phyloP scores from a whole-genome alignment of 495 filamentous ascomycete species.

The Trichocladium uniseriatum region DNA sequence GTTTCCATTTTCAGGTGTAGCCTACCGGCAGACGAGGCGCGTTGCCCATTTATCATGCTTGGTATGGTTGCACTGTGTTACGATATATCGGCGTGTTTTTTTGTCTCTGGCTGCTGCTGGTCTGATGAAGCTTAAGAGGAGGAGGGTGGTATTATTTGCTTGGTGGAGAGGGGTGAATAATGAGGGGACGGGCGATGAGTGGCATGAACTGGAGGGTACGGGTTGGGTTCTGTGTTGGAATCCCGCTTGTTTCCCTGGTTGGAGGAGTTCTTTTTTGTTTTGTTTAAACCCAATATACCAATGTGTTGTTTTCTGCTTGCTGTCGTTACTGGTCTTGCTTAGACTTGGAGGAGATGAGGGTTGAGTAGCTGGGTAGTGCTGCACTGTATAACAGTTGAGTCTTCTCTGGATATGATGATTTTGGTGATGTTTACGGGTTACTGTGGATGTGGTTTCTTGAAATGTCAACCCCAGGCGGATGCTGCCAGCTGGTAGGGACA shows the following conservation, averaged over 20 bases:
- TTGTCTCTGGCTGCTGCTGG: too few species aligned
- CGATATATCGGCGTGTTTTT: background rate
- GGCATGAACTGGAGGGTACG: background rate
- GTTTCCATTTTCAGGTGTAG: background rate
- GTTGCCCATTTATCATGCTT: background rate
- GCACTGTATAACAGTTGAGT: too few species aligned
- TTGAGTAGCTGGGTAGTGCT: too few species aligned
- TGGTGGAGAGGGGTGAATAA: too few species aligned
- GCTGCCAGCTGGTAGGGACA: too few species aligned
- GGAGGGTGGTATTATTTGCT: too few species aligned
- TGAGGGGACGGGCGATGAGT: background rate
- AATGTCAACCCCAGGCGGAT: too few species aligned
- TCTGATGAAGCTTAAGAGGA: background rate
- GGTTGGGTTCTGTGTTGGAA: background rate
- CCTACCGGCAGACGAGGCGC: background rate
- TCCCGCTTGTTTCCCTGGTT: background rate
- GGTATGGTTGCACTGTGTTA: background rate
- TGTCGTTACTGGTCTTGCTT: background rate
- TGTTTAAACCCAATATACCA: slow-evolving; percentile 5
- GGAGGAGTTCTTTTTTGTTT: background rate
- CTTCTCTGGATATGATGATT: too few species aligned
- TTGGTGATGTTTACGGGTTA: too few species aligned
- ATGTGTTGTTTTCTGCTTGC: background rate
- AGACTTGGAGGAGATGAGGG: too few species aligned
- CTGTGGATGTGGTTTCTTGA: too few species aligned